A percentile compares a stretch with the other conserved stretches of the same genome.
These are phyloP conservation scores for Trametes coccinea DNA, from an alignment of 768 basidiomycete genomes.

Conservation along the genomic window DNA sequence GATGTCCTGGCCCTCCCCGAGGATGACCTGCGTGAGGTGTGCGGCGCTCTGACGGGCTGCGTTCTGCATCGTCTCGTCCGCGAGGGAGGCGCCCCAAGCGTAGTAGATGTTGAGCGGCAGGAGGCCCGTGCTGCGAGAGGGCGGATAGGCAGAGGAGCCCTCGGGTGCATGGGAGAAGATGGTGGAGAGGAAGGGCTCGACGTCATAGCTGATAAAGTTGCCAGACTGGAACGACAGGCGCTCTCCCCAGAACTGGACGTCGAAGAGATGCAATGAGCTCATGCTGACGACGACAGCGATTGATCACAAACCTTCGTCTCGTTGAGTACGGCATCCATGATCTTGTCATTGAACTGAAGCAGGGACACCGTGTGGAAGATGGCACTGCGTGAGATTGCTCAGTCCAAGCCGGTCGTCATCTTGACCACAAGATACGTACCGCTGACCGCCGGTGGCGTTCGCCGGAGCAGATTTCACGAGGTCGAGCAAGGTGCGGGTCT, in stretches of 20 bases:
- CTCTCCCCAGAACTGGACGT: constrained; percentile 46
- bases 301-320: constrained; percentile 39
- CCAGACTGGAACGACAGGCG: constrained; percentile 39
- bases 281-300: neutral
- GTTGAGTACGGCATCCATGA: constrained; percentile 45
- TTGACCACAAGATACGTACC: constrained; percentile 22
- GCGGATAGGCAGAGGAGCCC: constrained; percentile 47
- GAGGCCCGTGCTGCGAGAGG: constrained; percentile 38
- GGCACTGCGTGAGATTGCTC: constrained; percentile 2
- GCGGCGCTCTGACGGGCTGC: constrained; percentile 42
- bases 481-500: constrained; percentile 42
- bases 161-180: constrained; percentile 40
- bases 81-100: constrained; percentile 42
- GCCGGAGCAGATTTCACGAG: constrained; percentile 42
- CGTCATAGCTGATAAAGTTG: constrained; percentile 42
- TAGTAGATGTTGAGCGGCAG: constrained; percentile 48
- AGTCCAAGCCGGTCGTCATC: neutral
- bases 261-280: neutral
- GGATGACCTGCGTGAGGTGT: constrained; percentile 41
- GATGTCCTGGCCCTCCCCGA: constrained; percentile 42
- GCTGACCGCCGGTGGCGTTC: constrained; percentile 33
- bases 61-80: constrained; percentile 43
- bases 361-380: constrained; percentile 46
- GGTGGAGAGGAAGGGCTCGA: constrained; percentile 51
- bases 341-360: constrained; percentile 33